Percentiles rank a stretch among this genome's conserved stretches.
Conservation (phyloP, 495 filamentous ascomycete species). For the Rhypophila decipiens region DNA sequence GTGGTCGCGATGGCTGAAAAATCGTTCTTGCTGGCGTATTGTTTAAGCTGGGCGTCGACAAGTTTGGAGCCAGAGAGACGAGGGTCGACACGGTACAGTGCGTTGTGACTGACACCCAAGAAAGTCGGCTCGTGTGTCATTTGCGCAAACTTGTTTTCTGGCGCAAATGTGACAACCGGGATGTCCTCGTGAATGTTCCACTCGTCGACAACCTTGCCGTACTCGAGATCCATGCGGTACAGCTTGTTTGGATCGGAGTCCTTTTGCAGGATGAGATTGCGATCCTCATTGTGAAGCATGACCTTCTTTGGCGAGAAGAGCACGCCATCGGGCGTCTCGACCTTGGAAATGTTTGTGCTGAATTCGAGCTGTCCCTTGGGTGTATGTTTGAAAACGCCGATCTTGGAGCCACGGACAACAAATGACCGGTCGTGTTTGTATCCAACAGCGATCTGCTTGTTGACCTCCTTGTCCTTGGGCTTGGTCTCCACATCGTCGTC, state of each 20-base stretch:
- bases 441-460: constrained; percentile 94
- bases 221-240: constrained; percentile 98
- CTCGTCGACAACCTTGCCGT: constrained; percentile 98
- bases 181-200: constrained; percentile 99
- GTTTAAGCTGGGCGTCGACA: constrained; percentile 86
- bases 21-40: constrained; percentile 92
- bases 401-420: constrained; percentile 93
- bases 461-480: constrained; percentile 75
- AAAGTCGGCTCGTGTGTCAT: constrained; percentile 95
- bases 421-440: constrained; percentile 98
- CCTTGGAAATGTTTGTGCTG: constrained; percentile 94
- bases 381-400: constrained; percentile 97
- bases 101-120: constrained; percentile 84
- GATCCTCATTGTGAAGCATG: constrained; percentile 92
- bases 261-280: constrained; percentile 88
- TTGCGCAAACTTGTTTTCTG: constrained; percentile 96
- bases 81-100: constrained; percentile 90
- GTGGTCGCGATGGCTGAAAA: constrained; percentile 93
- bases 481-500: constrained; percentile 72
- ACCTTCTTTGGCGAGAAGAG: constrained; percentile 94
- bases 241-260: constrained; percentile 77
- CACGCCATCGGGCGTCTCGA: constrained; percentile 80
- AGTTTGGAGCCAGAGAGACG: constrained; percentile 87
- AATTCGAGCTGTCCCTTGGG: constrained; percentile 89
- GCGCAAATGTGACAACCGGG: constrained; percentile 79